phyloP scores from a whole-genome alignment of 208 protist species.

The Wallacemonas collosoma region DNA sequence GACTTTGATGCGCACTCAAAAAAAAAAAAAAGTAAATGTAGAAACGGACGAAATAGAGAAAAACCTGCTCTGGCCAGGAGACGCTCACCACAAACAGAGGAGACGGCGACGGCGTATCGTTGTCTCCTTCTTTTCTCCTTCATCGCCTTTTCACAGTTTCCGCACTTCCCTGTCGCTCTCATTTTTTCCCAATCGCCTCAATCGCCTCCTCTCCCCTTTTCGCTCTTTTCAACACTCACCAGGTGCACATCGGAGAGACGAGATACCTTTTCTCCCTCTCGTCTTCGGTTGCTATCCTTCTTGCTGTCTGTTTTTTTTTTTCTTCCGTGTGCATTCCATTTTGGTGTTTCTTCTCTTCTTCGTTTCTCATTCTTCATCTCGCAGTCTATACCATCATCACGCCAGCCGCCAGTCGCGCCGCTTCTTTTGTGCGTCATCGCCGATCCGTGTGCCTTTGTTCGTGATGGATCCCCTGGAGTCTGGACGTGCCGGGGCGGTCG shows the following conservation, averaged over 20 bases:
- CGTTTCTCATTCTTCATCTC: neutral
- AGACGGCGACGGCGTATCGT: too few relatives aligned
- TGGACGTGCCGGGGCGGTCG: neutral
- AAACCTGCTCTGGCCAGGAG: too few relatives aligned
- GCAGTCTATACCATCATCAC: neutral
- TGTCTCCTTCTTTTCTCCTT: too few relatives aligned
- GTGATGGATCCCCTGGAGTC: conserved; percentile 25
- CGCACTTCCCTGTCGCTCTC: neutral
- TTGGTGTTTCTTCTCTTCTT: neutral
- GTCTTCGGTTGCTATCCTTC: conserved; percentile 5
- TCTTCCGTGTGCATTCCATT: neutral
- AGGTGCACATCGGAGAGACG: neutral
- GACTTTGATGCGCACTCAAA: neutral
- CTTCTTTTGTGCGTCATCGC: too few relatives aligned
- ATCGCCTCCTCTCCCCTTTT: neutral
- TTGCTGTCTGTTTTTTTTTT: conserved; percentile 15
- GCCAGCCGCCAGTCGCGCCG: too few relatives aligned
- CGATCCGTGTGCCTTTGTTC: neutral
- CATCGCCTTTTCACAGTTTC: too few relatives aligned
- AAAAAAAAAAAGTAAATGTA: neutral
- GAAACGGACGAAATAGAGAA: neutral
- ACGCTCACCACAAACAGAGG: too few relatives aligned
- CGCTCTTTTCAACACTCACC: neutral
- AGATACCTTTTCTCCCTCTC: neutral
- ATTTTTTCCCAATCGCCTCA: conserved; percentile 5